Evolutionary conservation across 371 early-diverging fungal genomes (phyloP).

Genomic region (Mortierella sp.): DNA sequence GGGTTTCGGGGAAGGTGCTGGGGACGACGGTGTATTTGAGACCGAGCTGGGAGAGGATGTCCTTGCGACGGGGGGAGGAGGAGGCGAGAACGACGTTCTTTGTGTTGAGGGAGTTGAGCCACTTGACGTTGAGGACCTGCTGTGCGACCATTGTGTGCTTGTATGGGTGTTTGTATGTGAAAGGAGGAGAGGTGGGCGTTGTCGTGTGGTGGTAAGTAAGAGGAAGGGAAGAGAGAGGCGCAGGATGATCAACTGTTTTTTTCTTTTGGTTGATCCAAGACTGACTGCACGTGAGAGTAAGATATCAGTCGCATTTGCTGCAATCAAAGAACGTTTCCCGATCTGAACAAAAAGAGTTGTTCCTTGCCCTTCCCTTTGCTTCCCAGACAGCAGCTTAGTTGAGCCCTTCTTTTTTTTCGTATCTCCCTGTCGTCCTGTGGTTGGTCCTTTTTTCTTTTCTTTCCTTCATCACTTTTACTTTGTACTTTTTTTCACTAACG

Average conservation of each 20-base stretch:
- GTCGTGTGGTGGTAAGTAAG: not conserved
- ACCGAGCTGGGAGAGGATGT: constrained; percentile 78
- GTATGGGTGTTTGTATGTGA: not conserved
- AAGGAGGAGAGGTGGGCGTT: not conserved
- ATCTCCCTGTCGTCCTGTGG: not conserved
- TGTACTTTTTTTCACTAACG: not conserved
- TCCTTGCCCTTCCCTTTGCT: not conserved
- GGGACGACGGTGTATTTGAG: constrained; percentile 74
- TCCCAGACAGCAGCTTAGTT: not conserved
- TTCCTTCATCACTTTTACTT: constrained; percentile 5
- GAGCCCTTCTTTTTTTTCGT: not conserved
- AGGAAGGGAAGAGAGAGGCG: not conserved
- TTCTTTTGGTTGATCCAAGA: not conserved
- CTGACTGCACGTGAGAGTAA: not conserved
- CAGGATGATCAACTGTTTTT: not conserved
- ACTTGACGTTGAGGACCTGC: constrained; percentile 41
- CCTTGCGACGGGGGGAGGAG: constrained; percentile 84
- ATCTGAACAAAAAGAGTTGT: not conserved
- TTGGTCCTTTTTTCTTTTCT: constrained; percentile 14
- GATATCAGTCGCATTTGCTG: not conserved
- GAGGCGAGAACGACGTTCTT: constrained; percentile 84
- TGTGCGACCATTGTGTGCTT: constrained; percentile 34
- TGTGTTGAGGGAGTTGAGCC: constrained; percentile 55
- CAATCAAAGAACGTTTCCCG: not conserved
- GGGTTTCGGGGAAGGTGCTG: constrained; percentile 72